These are phyloP conservation scores for Metroxylon sagu DNA, from an alignment of 176 grass and related monocot genomes.

Conservation along the genomic window DNA sequence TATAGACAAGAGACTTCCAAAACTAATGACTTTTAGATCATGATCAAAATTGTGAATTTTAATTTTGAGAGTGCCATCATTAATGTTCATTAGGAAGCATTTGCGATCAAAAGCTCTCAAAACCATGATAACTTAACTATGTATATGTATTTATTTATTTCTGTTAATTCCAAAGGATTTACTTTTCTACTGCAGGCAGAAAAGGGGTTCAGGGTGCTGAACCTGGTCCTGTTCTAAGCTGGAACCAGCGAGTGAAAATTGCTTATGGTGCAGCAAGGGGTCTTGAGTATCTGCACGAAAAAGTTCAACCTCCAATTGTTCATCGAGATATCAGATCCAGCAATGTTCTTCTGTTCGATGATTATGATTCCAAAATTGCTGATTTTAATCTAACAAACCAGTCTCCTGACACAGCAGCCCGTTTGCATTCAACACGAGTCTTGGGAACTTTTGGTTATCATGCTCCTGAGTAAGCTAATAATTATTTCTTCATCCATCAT, in stretches of 20 bases:
- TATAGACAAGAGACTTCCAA: no score
- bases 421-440: conserved; percentile 91
- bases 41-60: no score
- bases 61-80: no score
- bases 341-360: conserved; percentile 86
- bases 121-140: no score
- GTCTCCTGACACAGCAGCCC: conserved; percentile 73
- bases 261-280: conserved; percentile 68
- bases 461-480: conserved; percentile 57
- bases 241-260: conserved; percentile 63
- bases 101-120: no score
- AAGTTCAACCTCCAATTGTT: conserved; percentile 55
- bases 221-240: conserved; percentile 55
- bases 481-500: not conserved
- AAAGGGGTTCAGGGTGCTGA: conserved; percentile 73
- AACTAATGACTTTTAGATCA: no score
- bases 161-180: no score
- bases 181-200: conserved; percentile 47
- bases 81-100: no score
- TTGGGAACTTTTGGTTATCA: conserved; percentile 96
- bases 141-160: no score
- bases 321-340: conserved; percentile 91
- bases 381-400: conserved; percentile 97
- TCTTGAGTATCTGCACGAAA: conserved; percentile 84
- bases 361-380: conserved; percentile 60